A percentile compares a stretch with the other conserved stretches of the same genome.
phyloP scores from a whole-genome alignment of 192 early-diverging fungal species.

The Backusella tuberculispora region DNA sequence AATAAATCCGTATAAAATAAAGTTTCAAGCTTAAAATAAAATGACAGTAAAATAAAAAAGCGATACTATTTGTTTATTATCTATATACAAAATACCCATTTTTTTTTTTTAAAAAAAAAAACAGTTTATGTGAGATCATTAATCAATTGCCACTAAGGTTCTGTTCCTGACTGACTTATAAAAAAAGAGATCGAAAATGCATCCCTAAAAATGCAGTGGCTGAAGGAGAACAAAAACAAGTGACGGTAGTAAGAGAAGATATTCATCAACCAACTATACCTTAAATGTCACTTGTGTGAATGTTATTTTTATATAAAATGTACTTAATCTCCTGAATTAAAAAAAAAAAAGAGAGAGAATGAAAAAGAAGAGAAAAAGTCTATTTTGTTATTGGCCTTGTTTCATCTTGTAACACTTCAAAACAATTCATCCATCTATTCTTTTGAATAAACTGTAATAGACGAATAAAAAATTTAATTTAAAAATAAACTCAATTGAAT shows the following conservation, averaged over 20 bases:
- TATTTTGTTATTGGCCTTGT: slow-evolving; percentile 6
- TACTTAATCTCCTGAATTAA: slow-evolving; percentile 6
- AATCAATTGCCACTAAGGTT: slow-evolving; percentile 1
- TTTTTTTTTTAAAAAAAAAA: not conserved
- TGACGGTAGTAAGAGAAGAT: not conserved
- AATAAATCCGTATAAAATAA: not conserved
- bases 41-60: not conserved
- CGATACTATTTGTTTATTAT: slow-evolving; percentile 1
- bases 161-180: slow-evolving; percentile 6
- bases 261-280: not conserved
- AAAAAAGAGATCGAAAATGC: not conserved
- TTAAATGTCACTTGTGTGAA: slow-evolving; percentile 8
- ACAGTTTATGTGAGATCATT: too few relatives aligned
- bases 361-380: not conserved
- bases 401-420: not conserved
- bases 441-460: not conserved
- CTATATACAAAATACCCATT: not conserved
- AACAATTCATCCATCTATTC: not conserved
- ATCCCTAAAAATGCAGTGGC: slow-evolving; percentile 14
- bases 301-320: slow-evolving; percentile 14
- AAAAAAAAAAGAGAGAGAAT: not conserved
- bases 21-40: not conserved
- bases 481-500: slow-evolving; percentile 6
- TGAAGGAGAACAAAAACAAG: slow-evolving; percentile 7
- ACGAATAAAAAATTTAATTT: not conserved